Percentiles rank a stretch among this genome's conserved stretches.
Conservation (phyloP, 441 rosid species). For the Viola pubescens region DNA sequence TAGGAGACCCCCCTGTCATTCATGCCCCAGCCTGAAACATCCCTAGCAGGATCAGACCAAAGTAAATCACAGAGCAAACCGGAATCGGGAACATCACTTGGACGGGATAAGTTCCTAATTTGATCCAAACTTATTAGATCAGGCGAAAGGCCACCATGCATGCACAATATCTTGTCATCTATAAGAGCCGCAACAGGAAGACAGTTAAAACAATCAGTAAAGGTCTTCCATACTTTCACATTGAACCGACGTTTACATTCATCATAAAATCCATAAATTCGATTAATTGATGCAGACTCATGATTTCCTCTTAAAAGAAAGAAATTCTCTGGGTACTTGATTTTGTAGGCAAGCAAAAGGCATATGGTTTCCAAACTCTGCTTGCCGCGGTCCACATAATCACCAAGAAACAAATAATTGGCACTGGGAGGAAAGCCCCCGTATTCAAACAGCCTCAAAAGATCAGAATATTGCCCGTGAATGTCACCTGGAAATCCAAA, state of each 20-base stretch:
- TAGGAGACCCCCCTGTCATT: conserved; percentile 91
- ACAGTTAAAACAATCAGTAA: conserved; percentile 83
- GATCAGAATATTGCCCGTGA: conserved; percentile 89
- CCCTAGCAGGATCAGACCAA: conserved; percentile 93
- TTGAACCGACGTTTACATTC: conserved; percentile 88
- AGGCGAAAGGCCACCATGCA: conserved; percentile 99
- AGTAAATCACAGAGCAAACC: conserved; percentile 93
- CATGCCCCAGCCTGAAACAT: conserved; percentile 87
- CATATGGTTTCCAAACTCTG: conserved; percentile 94
- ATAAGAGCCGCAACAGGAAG: conserved; percentile 90
- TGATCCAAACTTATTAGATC: conserved; percentile 70
- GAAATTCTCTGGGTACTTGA: conserved; percentile 89
- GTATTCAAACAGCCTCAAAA: conserved; percentile 83
- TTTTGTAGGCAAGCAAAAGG: conserved; percentile 82
- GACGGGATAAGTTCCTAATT: conserved; percentile 67
- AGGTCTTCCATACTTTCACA: conserved; percentile 79
- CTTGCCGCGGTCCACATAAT: conserved; percentile 94
- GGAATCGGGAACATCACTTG: conserved; percentile 69
- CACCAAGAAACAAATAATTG: conserved; percentile 81
- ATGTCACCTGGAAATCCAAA: conserved; percentile 58
- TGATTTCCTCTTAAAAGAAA: conserved; percentile 88
- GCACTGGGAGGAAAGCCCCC: conserved; percentile 92
- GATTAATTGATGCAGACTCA: conserved; percentile 89
- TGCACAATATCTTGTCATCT: conserved; percentile 86
- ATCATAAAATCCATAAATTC: conserved; percentile 87